Evolutionary conservation across 2,329 filamentous ascomycete species (phyloP).

Genomic region (Sporothrix pallida): DNA sequence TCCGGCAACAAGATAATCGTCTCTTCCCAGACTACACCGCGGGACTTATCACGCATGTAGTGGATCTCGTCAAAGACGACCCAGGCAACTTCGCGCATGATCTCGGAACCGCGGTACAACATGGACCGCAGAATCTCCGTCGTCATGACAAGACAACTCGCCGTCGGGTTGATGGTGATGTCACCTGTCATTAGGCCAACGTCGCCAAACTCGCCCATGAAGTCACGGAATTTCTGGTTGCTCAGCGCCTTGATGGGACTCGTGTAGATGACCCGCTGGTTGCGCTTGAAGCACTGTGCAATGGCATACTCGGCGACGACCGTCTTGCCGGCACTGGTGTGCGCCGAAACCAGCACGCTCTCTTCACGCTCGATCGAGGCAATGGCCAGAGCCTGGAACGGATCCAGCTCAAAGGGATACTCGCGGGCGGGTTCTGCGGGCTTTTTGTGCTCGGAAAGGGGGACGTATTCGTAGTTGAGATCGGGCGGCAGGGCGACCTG

Average conservation of each 20-base stretch:
- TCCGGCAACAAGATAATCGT: conserved; percentile 97
- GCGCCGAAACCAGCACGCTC: conserved; percentile 94
- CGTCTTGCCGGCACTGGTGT: conserved; percentile 97
- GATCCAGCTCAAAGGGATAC: conserved; percentile 91
- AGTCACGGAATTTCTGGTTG: conserved; percentile 98
- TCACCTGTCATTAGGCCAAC: conserved; percentile 98
- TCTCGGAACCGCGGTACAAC: conserved; percentile 97
- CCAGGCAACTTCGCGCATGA: conserved; percentile 99
- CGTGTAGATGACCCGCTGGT: conserved; percentile 98
- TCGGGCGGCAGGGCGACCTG: conserved; percentile 94
- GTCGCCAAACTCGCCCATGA: conserved; percentile 92
- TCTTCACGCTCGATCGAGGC: conserved; percentile 95
- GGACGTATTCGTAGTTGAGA: conserved; percentile 91
- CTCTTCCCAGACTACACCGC: conserved; percentile 99
- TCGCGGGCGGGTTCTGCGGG: conserved; percentile 82
- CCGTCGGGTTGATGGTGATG: conserved; percentile 98
- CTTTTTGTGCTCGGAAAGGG: conserved; percentile 93
- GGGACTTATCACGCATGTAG: conserved; percentile 91
- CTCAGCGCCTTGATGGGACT: conserved; percentile 98
- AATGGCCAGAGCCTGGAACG: conserved; percentile 94
- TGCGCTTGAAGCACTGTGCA: conserved; percentile 94
- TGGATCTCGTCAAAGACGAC: conserved; percentile 99
- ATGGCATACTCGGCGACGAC: conserved; percentile 98
- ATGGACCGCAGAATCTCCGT: conserved; percentile 99
- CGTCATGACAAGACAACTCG: conserved; percentile 98